Evolutionary conservation across 2,329 filamentous ascomycete genomes (phyloP), one percentile per base, ranked within the genome.

Genomic region (Trichoderma harzianum): DNA sequence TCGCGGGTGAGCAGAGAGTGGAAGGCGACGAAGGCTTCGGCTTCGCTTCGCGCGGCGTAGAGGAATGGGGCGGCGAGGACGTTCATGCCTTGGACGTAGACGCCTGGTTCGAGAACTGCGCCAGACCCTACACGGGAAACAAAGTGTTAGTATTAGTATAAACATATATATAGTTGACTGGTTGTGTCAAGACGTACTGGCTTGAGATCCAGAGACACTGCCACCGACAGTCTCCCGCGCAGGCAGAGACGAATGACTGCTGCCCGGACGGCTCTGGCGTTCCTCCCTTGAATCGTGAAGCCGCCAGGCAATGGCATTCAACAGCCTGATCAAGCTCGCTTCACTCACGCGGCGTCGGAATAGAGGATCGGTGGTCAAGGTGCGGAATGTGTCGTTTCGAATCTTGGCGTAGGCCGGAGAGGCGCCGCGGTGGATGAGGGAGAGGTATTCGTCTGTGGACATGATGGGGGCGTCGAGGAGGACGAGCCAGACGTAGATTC

Each of bases 71-170:
- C 96, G 11, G 95, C 95, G 18, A 99, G 88, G 53, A 99, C 96
- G 79, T 99, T 99, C 95, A 99, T 98, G 75, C 96, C 96, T 82
- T 99, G 96, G 3, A 99, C 95, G 77, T 99, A 99, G 53, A 93
- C 95, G 36, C 94, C 93, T 12, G 93, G 88, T 76, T 93, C 91
- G 36, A 84, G 83, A 3, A 84, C 85, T 24, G 81, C 78, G 71
- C 87, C 87, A 7, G 85, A 84, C 74, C 91, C 89, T 75, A 91
- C 0, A 88, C 91, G 1, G 88, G 57, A 28, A 36, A 36, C 14
- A 28, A 53, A 10, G 14, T 39, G 11, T 69, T 36, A 69, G 66
- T 88, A n/a, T n/a, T n/a, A n/a, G n/a, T n/a, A n/a, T n/a, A n/a
- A n/a, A n/a, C n/a, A n/a, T 28, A 30, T 16, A 10, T 62, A 3